Evolutionary conservation across 202 grass and related monocot genomes (phyloP).

Genomic region (Zizania palustris): DNA sequence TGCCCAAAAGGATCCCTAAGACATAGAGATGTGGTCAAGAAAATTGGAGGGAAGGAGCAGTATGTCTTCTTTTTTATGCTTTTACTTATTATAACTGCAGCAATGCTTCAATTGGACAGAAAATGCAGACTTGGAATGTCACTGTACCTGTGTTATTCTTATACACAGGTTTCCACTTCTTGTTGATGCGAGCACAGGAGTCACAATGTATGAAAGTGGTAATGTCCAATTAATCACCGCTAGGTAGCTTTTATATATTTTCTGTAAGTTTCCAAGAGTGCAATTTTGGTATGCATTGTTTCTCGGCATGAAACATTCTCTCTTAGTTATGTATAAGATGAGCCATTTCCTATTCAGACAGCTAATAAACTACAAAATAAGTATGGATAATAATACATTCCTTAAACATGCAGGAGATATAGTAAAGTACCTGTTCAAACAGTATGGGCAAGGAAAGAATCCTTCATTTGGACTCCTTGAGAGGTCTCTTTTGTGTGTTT

Average conservation of each 20-base stretch:
- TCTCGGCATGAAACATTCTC: neutral
- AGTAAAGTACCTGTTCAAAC: slow-evolving; percentile 74
- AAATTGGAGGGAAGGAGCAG: slow-evolving; percentile 90
- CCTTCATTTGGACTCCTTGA: slow-evolving; percentile 80
- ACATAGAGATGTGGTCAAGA: slow-evolving; percentile 71
- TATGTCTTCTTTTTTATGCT: slow-evolving; percentile 48
- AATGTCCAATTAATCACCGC: slow-evolving; percentile 19
- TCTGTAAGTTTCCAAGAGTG: neutral
- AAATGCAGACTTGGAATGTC: neutral
- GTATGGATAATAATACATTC: slow-evolving; percentile 8
- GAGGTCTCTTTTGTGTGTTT: slow-evolving; percentile 61
- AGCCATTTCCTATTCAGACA: neutral
- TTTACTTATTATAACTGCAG: slow-evolving; percentile 28
- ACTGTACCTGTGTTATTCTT: neutral
- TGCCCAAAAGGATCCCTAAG: slow-evolving; percentile 91
- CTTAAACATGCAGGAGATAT: slow-evolving; percentile 68
- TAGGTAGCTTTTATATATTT: neutral
- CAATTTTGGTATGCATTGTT: slow-evolving; percentile 4
- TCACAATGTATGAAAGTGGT: slow-evolving; percentile 97
- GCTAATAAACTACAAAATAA: neutral
- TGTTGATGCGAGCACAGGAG: slow-evolving; percentile 70
- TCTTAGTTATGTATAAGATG: neutral
- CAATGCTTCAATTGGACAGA: slow-evolving; percentile 8
- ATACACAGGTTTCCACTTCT: slow-evolving; percentile 87
- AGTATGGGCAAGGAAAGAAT: slow-evolving; percentile 76